A percentile compares a stretch with the other conserved stretches of the same genome.
Evolutionary conservation across 192 early-diverging fungal species (phyloP).

Genomic region (Entophlyctis luteolus): DNA sequence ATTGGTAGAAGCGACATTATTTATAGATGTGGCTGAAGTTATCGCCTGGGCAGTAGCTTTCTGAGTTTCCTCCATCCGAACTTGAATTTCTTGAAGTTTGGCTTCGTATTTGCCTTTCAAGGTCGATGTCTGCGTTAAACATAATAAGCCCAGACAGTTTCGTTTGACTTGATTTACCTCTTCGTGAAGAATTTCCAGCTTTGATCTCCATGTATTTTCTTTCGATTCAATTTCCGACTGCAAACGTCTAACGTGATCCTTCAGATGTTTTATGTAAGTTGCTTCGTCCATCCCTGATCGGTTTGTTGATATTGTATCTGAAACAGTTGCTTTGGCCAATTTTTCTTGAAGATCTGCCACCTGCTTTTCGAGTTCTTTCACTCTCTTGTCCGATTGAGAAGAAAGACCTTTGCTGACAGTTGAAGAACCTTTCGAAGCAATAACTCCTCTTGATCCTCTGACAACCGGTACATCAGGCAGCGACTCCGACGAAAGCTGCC

Average conservation of each 20-base stretch:
- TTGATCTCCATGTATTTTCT: constrained; percentile 8
- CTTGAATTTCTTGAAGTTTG: constrained; percentile 17
- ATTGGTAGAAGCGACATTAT: constrained; percentile 7
- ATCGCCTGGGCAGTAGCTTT: constrained; percentile 4
- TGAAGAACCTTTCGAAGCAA: not conserved
- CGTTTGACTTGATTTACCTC: constrained; percentile 21
- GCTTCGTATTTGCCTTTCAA: constrained; percentile 19
- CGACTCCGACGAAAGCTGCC: not conserved
- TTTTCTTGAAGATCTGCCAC: constrained; percentile 22
- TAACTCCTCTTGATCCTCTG: not conserved
- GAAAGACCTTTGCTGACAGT: not conserved
- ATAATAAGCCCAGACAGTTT: not conserved
- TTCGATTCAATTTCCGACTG: constrained; percentile 19
- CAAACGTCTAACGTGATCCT: constrained; percentile 20
- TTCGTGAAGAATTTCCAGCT: constrained; percentile 20
- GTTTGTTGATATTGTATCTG: not conserved
- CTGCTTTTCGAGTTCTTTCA: constrained; percentile 23
- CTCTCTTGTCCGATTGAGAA: not conserved
- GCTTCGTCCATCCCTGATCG: constrained; percentile 20
- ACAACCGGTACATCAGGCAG: not conserved
- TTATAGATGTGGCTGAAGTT: not conserved
- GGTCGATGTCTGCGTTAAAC: not conserved
- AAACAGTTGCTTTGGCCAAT: not conserved
- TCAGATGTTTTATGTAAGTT: constrained; percentile 25
- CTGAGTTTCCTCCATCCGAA: constrained; percentile 21